These are phyloP conservation scores for Suhomyces coccinellae DNA, from an alignment of 1,139 yeast genomes.

Conservation along the genomic window DNA sequence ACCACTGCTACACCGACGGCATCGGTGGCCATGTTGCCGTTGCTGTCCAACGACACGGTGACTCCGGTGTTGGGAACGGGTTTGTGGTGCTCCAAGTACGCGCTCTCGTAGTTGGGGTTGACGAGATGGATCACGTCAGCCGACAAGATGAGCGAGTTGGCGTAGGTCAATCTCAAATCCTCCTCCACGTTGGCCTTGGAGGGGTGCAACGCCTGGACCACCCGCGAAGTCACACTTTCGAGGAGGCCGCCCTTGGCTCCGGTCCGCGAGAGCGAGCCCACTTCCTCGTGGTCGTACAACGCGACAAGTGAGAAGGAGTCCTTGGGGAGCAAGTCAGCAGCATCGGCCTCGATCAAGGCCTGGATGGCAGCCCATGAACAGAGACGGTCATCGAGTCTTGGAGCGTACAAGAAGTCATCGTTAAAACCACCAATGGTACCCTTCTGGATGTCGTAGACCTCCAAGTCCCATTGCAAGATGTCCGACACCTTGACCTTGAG, in stretches of 20 bases:
- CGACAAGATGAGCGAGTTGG: slow-evolving; percentile 59
- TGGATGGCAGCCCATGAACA: slow-evolving; percentile 61
- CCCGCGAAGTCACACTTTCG: slow-evolving; percentile 44
- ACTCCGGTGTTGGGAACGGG: slow-evolving; percentile 80
- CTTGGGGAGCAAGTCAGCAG: slow-evolving; percentile 21
- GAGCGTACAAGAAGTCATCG: slow-evolving; percentile 62
- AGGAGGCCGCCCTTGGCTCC: slow-evolving; percentile 59
- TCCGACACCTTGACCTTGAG: slow-evolving; percentile 52
- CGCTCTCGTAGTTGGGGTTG: slow-evolving; percentile 61
- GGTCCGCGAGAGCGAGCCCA: slow-evolving; percentile 59
- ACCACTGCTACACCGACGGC: slow-evolving; percentile 65
- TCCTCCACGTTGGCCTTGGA: slow-evolving; percentile 26
- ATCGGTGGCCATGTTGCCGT: slow-evolving; percentile 82
- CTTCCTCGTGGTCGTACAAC: slow-evolving; percentile 62
- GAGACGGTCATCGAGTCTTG: slow-evolving; percentile 65
- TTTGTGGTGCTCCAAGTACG: slow-evolving; percentile 69
- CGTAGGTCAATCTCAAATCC: slow-evolving; percentile 36
- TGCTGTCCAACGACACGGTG: slow-evolving; percentile 69
- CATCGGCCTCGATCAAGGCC: slow-evolving; percentile 47
- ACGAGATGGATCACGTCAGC: slow-evolving; percentile 68
- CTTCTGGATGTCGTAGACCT: slow-evolving; percentile 62
- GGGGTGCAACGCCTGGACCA: slow-evolving; percentile 22
- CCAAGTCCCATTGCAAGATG: slow-evolving; percentile 59
- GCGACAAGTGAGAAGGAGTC: slow-evolving; percentile 51
- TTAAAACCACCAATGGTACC: slow-evolving; percentile 62